Evolutionary conservation across 441 rosid species (phyloP), one percentile per base, ranked within the genome.

Genomic region (Gossypium davidsonii): DNA sequence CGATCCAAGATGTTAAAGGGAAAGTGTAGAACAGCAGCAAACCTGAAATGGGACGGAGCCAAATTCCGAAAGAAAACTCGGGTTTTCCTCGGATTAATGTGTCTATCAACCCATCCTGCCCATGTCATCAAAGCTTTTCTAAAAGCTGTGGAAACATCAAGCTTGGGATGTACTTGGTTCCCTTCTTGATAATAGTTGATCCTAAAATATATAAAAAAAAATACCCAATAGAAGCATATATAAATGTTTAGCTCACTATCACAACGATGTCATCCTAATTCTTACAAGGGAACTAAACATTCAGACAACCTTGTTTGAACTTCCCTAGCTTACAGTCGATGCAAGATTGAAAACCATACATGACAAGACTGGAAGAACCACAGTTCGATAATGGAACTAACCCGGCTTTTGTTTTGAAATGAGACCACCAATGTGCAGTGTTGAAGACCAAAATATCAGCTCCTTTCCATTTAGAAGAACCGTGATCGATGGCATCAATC

Each of bases 361-460:
- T 3, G 62, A 11, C 34, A 21, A 44, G 52, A 76, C n/a, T 44
- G 28, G 51, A 61, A 34, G 17, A 12, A 28, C 52, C 52, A 17
- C 15, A 49, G 65, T 34, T 55, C 18, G 23, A 55, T 34, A 59
- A 48, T 39, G 72, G 66, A n/a, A 79, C 91, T 79, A 46, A 94
- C 98, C 98, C 97, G 4, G 97, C 84, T 83, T 90, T 89, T 52
- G 98, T 94, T 78, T 94, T 94, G 86, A 78, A 83, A 78, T 94
- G 98, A 51, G 96, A 85, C 98, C 98, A 94, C 98, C 98, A 94
- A 80, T 92, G 97, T 34, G 97, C 98, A 58, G 97, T 83, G 84
- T 94, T 94, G 81, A 94, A 92, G 73, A 94, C 83, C 70, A 94
- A 75, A 68, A 94, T 78, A 84, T 91, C 93, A 73, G 97, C 97